Percentiles rank a stretch among this genome's conserved stretches.
These are phyloP conservation scores for Xylaria sp. DNA, from an alignment of 2,329 filamentous ascomycete species.

Conservation along the genomic window DNA sequence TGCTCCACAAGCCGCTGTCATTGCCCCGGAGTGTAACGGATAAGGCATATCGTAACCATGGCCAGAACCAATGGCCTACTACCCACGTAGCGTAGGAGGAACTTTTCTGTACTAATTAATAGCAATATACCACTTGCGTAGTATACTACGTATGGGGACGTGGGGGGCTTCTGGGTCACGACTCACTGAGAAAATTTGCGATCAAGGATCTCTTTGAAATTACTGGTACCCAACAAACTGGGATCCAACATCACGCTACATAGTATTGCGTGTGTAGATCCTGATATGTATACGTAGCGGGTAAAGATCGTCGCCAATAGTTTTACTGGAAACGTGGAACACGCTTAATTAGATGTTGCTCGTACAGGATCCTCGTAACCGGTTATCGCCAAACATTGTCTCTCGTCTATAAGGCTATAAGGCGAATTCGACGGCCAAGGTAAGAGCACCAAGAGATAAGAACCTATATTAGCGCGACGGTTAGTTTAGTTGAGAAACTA, in stretches of 20 bases:
- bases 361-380: neutral
- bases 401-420: conserved; percentile 12
- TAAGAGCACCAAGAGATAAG: neutral
- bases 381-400: neutral
- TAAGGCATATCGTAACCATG: conserved; percentile 10
- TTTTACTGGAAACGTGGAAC: conserved; percentile 15
- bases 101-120: neutral
- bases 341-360: conserved; percentile 23
- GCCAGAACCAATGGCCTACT: neutral
- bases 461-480: neutral
- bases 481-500: neutral
- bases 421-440: neutral
- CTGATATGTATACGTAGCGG: conserved; percentile 11
- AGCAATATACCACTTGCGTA: no score
- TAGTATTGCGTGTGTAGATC: conserved; percentile 24
- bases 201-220: conserved; percentile 32
- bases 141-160: neutral
- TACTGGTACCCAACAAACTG: conserved; percentile 27
- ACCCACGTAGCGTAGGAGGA: no score
- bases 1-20: conserved; percentile 11
- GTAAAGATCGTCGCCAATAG: conserved; percentile 36
- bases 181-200: conserved; percentile 26
- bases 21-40: neutral
- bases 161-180: conserved; percentile 28
- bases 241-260: conserved; percentile 15